A percentile compares a stretch with the other conserved stretches of the same genome.
These are phyloP conservation scores for Mycosphaerelloides madeirae DNA, from an alignment of 2,329 filamentous ascomycete species.

Conservation along the genomic window DNA sequence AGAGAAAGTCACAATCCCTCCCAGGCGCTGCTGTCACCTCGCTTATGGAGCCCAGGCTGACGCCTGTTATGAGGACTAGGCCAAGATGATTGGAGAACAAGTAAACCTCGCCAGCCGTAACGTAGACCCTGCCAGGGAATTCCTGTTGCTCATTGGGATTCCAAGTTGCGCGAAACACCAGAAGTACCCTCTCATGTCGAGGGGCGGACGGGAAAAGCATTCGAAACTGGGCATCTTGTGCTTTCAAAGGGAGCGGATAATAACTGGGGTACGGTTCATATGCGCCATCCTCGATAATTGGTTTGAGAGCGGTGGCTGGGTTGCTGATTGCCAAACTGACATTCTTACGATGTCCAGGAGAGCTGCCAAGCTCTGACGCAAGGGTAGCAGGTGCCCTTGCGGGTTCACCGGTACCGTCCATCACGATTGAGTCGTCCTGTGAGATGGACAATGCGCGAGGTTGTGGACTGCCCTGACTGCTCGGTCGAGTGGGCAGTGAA, in stretches of 20 bases:
- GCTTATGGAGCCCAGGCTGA: constrained; percentile 69
- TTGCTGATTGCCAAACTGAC: constrained; percentile 21
- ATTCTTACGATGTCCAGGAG: constrained; percentile 28
- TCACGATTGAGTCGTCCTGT: constrained; percentile 29
- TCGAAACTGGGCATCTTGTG: constrained; percentile 89
- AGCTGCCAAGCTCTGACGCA: constrained; percentile 2
- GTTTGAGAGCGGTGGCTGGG: constrained; percentile 11
- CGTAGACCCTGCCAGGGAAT: constrained; percentile 80
- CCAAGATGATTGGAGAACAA: constrained; percentile 96
- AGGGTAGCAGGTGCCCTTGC: constrained; percentile 8
- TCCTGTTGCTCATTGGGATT: constrained; percentile 69
- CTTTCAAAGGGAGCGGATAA: constrained; percentile 68
- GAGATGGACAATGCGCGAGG: constrained; percentile 18
- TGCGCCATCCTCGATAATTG: constrained; percentile 12
- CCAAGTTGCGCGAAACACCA: constrained; percentile 94
- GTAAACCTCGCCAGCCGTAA: constrained; percentile 82
- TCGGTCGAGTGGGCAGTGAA: neutral
- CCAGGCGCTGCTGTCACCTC: constrained; percentile 89
- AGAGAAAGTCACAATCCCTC: constrained; percentile 87
- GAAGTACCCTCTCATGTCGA: constrained; percentile 72
- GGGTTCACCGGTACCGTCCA: constrained; percentile 25
- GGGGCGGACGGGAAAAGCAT: constrained; percentile 81
- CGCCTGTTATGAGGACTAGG: constrained; percentile 74
- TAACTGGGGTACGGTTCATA: constrained; percentile 62
- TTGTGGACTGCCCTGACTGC: constrained; percentile 10